Evolutionary conservation across 2,329 filamentous ascomycete species (phyloP).

Genomic region (Pseudocercospora crystallina): DNA sequence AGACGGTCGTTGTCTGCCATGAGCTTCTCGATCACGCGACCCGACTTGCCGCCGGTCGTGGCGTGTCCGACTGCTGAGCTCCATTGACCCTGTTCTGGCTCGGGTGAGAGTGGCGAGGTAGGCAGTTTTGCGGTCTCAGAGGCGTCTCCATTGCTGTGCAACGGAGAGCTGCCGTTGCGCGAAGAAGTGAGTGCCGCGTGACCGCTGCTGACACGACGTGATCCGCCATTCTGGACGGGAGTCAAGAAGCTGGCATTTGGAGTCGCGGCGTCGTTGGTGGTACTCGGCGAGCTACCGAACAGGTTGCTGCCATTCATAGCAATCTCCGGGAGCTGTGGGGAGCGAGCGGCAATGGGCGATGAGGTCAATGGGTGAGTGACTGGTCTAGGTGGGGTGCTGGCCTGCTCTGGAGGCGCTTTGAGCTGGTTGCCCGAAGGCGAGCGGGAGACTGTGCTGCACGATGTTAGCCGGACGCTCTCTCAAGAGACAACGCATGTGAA

Average conservation of each 20-base stretch:
- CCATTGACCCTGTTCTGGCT: slow-evolving; percentile 44
- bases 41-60: slow-evolving; percentile 67
- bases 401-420: too few species aligned
- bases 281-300: slow-evolving; percentile 9
- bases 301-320: slow-evolving; percentile 20
- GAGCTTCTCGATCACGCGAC: slow-evolving; percentile 75
- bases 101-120: slow-evolving; percentile 18
- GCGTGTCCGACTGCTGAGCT: slow-evolving; percentile 66
- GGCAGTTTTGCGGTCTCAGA: slow-evolving; percentile 5
- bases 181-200: neutral
- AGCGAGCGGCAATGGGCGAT: slow-evolving; percentile 1
- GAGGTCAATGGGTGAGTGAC: neutral
- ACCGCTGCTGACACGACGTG: slow-evolving; percentile 14
- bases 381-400: too few species aligned
- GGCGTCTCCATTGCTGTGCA: slow-evolving; percentile 13
- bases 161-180: slow-evolving; percentile 13
- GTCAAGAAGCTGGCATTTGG: slow-evolving; percentile 15
- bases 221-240: slow-evolving; percentile 19
- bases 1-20: slow-evolving; percentile 78
- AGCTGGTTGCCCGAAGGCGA: too few species aligned
- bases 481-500: too few species aligned
- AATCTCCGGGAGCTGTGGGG: slow-evolving; percentile 12
- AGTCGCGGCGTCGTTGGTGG: neutral
- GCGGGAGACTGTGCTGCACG: too few species aligned
- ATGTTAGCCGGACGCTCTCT: too few species aligned